Percentiles rank a stretch among this genome's conserved stretches.
phyloP scores from a whole-genome alignment of 2,329 filamentous ascomycete species.

The Ophiostoma pallidulum region DNA sequence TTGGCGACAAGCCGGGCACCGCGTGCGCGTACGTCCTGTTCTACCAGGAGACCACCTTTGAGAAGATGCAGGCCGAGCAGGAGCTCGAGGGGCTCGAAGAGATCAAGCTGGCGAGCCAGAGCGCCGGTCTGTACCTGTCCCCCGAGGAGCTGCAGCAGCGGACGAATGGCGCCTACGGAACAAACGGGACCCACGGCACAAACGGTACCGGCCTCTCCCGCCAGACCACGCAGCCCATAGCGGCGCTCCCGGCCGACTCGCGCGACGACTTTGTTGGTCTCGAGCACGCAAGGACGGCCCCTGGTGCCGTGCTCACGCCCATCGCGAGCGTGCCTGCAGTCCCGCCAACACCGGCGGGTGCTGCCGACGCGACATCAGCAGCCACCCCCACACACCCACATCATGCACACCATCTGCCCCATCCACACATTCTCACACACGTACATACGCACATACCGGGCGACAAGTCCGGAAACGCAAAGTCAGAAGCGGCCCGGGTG shows the following conservation, averaged over 20 bases:
- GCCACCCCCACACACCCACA: slow-evolving; percentile 13
- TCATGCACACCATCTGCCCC: too few species aligned
- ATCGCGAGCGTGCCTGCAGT: slow-evolving; percentile 17
- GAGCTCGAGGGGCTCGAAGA: slow-evolving; percentile 67
- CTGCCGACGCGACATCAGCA: slow-evolving; percentile 22
- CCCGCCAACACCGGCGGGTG: slow-evolving; percentile 26
- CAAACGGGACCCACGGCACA: too few species aligned
- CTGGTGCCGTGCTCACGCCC: slow-evolving; percentile 26
- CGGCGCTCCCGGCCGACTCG: slow-evolving; percentile 32
- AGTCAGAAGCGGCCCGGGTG: slow-evolving; percentile 16
- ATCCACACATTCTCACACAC: too few species aligned
- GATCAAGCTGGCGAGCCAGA: slow-evolving; percentile 45
- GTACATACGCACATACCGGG: too few species aligned
- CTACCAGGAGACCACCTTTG: slow-evolving; percentile 80
- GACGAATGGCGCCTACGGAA: slow-evolving; percentile 28
- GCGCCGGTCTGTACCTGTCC: slow-evolving; percentile 42
- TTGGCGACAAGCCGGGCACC: slow-evolving; percentile 82
- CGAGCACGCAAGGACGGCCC: slow-evolving; percentile 58
- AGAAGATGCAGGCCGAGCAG: slow-evolving; percentile 64
- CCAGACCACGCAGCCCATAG: slow-evolving; percentile 38
- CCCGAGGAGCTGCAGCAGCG: slow-evolving; percentile 31
- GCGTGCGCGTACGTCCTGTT: slow-evolving; percentile 96
- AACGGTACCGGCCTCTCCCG: slow-evolving; percentile 32
- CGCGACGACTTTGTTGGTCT: slow-evolving; percentile 48
- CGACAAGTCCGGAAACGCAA: slow-evolving; percentile 18